Conservation (phyloP, 192 early-diverging fungal genomes). For the Backusella psychrophila region DNA sequence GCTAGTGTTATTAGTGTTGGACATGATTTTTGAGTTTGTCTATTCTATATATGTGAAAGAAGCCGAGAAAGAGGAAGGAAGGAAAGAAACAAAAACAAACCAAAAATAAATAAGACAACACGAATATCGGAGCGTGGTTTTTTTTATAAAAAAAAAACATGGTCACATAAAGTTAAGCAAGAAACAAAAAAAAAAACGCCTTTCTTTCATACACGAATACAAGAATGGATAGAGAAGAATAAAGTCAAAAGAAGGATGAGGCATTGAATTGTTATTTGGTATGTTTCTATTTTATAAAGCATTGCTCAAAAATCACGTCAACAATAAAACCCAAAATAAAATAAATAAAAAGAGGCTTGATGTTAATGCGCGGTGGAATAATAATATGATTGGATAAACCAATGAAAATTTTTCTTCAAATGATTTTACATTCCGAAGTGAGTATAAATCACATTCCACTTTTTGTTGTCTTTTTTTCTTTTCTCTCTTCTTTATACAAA, state of each 20-base stretch:
- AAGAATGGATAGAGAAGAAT: not conserved
- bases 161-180: not conserved
- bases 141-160: not conserved
- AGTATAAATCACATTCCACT: not conserved
- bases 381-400: not conserved
- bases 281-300: not conserved
- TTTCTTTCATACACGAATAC: not conserved
- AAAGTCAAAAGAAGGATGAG: not conserved
- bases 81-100: not conserved
- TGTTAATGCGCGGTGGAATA: not conserved
- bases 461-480: not conserved
- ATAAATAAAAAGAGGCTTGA: not conserved
- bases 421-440: not conserved
- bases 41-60: not conserved
- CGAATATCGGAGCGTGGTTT: not conserved
- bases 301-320: not conserved
- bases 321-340: not conserved
- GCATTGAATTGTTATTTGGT: not conserved
- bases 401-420: constrained; percentile 12
- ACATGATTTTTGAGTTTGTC: not conserved
- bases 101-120: not conserved
- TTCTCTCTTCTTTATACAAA: constrained; percentile 7
- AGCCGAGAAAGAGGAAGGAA: not conserved
- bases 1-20: not conserved
- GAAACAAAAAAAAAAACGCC: not conserved